Base-by-base conservation (phyloP, 2,329 filamentous ascomycete species). In the Paecilomyces niveus region DNA sequence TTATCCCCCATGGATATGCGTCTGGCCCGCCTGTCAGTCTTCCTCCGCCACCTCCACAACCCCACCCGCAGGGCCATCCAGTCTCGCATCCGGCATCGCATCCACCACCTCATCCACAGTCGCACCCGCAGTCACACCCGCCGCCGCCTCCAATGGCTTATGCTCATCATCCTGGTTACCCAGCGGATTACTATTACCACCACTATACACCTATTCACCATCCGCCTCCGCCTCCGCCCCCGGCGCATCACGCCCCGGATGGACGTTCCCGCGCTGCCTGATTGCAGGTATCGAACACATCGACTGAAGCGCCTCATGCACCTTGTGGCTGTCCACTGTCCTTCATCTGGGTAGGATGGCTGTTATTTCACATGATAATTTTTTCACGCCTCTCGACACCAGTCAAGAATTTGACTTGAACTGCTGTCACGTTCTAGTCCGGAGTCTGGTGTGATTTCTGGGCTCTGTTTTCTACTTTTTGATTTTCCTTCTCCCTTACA, bases 111-210 rank as follows among this genome's bases (percentile, higher is more conserved):
- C 39, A 45, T 18, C 53, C 21, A 3, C 50, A 18, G 8, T 21
- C 50, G 7, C 50, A 29, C 26, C 26, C 21, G 10, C 50, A 18
- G n/a, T 45, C 39, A n/a, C 39, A 45, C 39, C 53, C 21, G 6
- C 50, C 21, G 21, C 50, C 50, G 7, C 50, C 21, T 55, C 29
- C 13, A 15, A 18, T 55, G 15, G 54, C 54, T 39, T 39, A 55
- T 29, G n/a, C 54, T 39, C 54, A 10, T 21, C 54, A 32, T 39
- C 31, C 54, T 31, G 51, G 29, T 15, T 57, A 57, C 32, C 56
- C 66, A 3, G 64, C 65, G 1, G 65, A 66, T 6, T 63, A 63
- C 31, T 68, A 63, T 51, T 62, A 59, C 22, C 62, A 61, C 15
- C 67, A 67, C 45, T 62, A 61, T 45, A 59, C n/a, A 4, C 51